Base-by-base conservation (phyloP, 164 flowering plant genomes). In the Stephania japonica region DNA sequence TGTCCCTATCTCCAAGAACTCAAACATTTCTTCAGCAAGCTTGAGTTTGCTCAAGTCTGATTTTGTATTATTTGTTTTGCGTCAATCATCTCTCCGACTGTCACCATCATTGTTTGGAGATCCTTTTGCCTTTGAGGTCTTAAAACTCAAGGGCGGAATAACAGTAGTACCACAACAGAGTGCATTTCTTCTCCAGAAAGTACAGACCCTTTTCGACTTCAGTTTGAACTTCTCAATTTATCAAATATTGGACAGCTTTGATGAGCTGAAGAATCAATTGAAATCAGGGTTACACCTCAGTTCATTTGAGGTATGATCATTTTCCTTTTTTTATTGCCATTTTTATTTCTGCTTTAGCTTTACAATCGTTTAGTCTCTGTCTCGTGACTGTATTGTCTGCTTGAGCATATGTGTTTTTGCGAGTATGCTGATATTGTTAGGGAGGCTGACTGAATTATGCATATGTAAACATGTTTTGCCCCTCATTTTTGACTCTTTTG, bases 71-170 rank as follows among this genome's bases (percentile, higher is more conserved):
- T 73, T 94, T 73, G 84, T 92, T 62, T 68, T 76, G 75, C 68
- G 72, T 18, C 90, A 87, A 75, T 65, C 80, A 24, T 63, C 75
- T 67, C 87, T 92, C 42, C 85, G 80, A 25, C 68, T 89, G 82
- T 86, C 87, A 19, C 53, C 79, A 27, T 79, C 90, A 26, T 83
- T 91, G 85, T 92, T 92, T 80, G 98, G 97, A 27, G 80, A 80
- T 19, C 86, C 98, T 16, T 82, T 68, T 64, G 81, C 77, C 38
- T 94, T 94, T 80, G 91, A 90, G 77, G 94, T 94, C 80, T 83
- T 94, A 65, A 94, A 89, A 78, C 92, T 91, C 65, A 83, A 73
- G 1, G 96, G 90, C 62, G 97, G 98, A 76, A 89, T 94, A 59
- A 90, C 93, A 44, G 86, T 89, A 26, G 83, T 74, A 77, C 98